Percentiles rank a stretch among this genome's conserved stretches.
Conservation (phyloP, 805 yeast species). For the Metschnikowia hibisci region DNA sequence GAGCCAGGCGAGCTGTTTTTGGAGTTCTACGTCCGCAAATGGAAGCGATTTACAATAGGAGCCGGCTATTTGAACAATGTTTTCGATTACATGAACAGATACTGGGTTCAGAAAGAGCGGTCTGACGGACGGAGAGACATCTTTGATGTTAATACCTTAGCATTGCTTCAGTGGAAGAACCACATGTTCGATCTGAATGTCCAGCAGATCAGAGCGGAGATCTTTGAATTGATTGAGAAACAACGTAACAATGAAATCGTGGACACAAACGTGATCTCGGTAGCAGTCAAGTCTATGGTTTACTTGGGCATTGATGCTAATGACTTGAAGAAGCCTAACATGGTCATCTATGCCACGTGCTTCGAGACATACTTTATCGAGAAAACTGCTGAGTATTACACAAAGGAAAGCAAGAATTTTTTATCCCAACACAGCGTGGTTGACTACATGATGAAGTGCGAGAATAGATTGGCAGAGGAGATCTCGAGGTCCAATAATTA, state of each 20-base stretch:
- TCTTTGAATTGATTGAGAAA: constrained; percentile 67
- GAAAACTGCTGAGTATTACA: constrained; percentile 64
- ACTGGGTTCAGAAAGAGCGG: constrained; percentile 96
- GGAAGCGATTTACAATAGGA: constrained; percentile 88
- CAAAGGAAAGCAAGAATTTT: constrained; percentile 62
- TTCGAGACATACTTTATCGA: constrained; percentile 77
- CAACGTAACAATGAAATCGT: constrained; percentile 79
- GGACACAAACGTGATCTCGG: constrained; percentile 59
- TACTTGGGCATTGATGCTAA: constrained; percentile 85
- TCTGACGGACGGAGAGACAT: constrained; percentile 88
- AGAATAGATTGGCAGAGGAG: constrained; percentile 78
- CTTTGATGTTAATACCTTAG: constrained; percentile 85
- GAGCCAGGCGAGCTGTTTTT: constrained; percentile 31
- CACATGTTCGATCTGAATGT: constrained; percentile 70
- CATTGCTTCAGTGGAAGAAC: constrained; percentile 83
- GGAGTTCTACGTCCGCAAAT: constrained; percentile 49
- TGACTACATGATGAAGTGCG: constrained; percentile 86
- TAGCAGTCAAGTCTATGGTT: constrained; percentile 83
- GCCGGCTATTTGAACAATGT: constrained; percentile 90
- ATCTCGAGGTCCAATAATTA: constrained; percentile 70
- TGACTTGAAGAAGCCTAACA: constrained; percentile 80
- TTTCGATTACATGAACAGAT: constrained; percentile 91
- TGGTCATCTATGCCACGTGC: constrained; percentile 72
- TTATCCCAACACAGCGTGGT: constrained; percentile 75
- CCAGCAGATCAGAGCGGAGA: constrained; percentile 58